Base-by-base conservation (phyloP, 2,329 filamentous ascomycete species). In the Trichoderma cornu-damae region DNA sequence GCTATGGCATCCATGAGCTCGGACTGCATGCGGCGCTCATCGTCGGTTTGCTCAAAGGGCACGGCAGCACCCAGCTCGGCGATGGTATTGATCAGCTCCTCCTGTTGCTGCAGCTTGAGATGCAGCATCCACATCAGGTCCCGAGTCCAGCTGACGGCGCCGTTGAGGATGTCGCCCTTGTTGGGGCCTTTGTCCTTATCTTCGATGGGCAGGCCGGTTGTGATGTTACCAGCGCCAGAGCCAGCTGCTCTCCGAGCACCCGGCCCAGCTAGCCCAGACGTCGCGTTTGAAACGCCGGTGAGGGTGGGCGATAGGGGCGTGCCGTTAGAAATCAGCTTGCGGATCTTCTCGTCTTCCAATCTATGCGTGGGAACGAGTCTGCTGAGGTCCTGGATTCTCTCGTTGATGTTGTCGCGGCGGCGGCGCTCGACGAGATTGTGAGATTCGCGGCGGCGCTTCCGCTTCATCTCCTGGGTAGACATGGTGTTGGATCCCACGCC, bases 111-210 rank as follows among this genome's bases (percentile, higher is more conserved):
- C 63, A 96, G 81, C 75, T 96, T 96, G 68, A 89, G 81, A 68
- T 96, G 86, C 59, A 96, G 77, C 76, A 95, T 87, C 94, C 94
- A 97, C 90, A 97, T 96, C 52, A 99, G 79, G 74, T 99, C 94
- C 61, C 93, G 85, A 60, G 90, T 96, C 94, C 94, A 99, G 73
- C 90, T 91, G 54, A 97, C 94, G 32, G 93, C 89, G 28, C 94
- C 93, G 68, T 97, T 97, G 66, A 99, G 86, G 59, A 99, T 97
- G 66, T 99, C 94, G 48, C 94, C 94, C 76, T 99, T 99, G 79
- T 97, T 97, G 5, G 94, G 94, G 0, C 94, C 94, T 70, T 97
- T 97, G 75, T 99, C 94, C 71, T 97, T 97, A 64, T 97, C 94
- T 66, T 99, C 94, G 34, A 96, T 82, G 0, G 94, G 93, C 28